Evolutionary conservation across 2,329 filamentous ascomycete genomes (phyloP).

Genomic region (Aspergillus uvarum): DNA sequence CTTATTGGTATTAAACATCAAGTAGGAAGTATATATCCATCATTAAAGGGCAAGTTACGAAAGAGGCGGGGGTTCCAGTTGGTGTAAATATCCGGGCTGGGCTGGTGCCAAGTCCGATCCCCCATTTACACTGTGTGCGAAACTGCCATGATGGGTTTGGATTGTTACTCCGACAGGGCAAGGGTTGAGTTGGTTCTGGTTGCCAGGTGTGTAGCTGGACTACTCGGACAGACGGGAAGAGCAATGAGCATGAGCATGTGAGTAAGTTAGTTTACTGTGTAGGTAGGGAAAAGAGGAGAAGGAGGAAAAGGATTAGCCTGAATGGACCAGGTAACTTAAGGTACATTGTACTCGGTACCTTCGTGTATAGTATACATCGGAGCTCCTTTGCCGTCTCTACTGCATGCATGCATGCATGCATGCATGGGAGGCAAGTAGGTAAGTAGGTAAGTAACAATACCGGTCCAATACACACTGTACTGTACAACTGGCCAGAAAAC

Average conservation of each 20-base stretch:
- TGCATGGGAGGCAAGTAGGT: too few species aligned
- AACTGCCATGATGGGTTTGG: slow-evolving; percentile 13
- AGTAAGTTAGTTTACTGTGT: too few species aligned
- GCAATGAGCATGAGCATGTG: too few species aligned
- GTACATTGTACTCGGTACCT: neutral
- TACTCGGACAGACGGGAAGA: neutral
- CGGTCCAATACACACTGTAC: too few species aligned
- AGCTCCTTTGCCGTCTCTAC: neutral
- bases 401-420: too few species aligned
- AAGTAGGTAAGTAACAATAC: too few species aligned
- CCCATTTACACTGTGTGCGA: slow-evolving; percentile 26
- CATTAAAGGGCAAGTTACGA: neutral
- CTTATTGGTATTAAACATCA: neutral
- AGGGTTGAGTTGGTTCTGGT: neutral
- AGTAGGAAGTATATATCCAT: neutral
- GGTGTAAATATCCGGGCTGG: slow-evolving; percentile 19
- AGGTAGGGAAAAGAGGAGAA: neutral
- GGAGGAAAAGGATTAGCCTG: neutral
- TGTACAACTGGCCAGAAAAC: neutral
- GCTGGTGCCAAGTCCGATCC: slow-evolving; percentile 24
- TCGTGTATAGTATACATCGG: neutral
- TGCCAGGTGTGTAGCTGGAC: neutral
- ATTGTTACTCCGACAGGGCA: slow-evolving; percentile 6
- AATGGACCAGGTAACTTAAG: neutral
- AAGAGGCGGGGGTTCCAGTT: slow-evolving; percentile 10